Base-by-base conservation (phyloP, 2,329 filamentous ascomycete species). In the Fusarium sp. region DNA sequence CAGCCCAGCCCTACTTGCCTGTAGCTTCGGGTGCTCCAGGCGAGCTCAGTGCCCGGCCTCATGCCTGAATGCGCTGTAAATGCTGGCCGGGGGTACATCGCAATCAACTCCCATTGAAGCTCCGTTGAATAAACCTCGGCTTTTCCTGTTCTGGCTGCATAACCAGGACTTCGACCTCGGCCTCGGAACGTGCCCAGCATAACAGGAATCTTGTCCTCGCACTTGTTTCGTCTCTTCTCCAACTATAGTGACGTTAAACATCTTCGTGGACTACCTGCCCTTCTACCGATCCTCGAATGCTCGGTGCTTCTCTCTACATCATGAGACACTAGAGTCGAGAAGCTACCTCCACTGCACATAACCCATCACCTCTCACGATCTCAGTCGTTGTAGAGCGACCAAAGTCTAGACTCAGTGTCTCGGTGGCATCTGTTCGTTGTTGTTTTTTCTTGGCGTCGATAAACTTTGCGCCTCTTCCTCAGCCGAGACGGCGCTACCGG, bases 121-220 rank as follows among this genome's bases (percentile, higher is more conserved):
- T 50, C 36, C 32, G 24, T 42, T 40, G 26, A 26, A 28, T 28
- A 24, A 26, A 61, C 67, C 67, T 70, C 67, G 67, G 67, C 67
- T 67, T 69, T 58, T 41, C 63, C 51, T 25, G 44, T 54, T 62
- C 34, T 13, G 48, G 51, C 24, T 47, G 36, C 19, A 22, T 38
- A 25, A 29, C n/a, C 26, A 39, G 65, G 61, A 56, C 19, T 19
- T 19, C 19, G 19, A 58, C 55, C 32, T 61, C 53, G 64, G 58
- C 55, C 32, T 61, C 53, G 64, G 58, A 58, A 63, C 57, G 44
- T 42, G 19, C 43, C 31, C 38, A 52, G 39, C 24, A n/a, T 39
- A 40, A 35, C 28, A 51, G 44, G 41, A 54, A 46, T 54, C 52
- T 39, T 53, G 29, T 35, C 62, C 35, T 63, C 47, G 12, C 10